phyloP scores from a whole-genome alignment of 768 basidiomycete genomes.

The Russula compacta region DNA sequence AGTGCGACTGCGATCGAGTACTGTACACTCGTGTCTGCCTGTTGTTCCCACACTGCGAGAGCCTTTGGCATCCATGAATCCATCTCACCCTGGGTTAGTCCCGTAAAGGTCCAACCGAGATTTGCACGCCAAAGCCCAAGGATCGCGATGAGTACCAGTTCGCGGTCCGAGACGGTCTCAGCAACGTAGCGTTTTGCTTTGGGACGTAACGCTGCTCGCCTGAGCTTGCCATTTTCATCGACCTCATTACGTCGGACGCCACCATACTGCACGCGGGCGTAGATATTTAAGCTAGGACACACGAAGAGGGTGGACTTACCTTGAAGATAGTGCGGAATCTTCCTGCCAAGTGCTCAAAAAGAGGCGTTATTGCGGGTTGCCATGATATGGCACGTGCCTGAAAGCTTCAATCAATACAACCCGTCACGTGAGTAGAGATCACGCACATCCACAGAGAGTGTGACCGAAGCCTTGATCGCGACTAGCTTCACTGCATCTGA shows the following conservation, averaged over 20 bases:
- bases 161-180: constrained; percentile 57
- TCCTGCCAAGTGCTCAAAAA: constrained; percentile 36
- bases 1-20: constrained; percentile 47
- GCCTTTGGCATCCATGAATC: constrained; percentile 39
- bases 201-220: constrained; percentile 46
- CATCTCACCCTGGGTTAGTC: constrained; percentile 33
- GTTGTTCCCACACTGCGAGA: constrained; percentile 51
- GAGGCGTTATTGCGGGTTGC: constrained; percentile 44
- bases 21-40: constrained; percentile 58
- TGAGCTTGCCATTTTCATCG: constrained; percentile 47
- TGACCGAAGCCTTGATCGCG: constrained; percentile 65
- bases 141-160: constrained; percentile 61
- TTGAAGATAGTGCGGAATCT: constrained; percentile 50
- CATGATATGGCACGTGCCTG: constrained; percentile 47
- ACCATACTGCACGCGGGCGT: constrained; percentile 31
- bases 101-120: constrained; percentile 44
- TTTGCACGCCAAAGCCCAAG: constrained; percentile 58
- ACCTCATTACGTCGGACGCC: constrained; percentile 51
- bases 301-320: constrained; percentile 29
- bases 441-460: constrained; percentile 55
- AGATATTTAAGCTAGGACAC: neutral
- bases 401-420: neutral
- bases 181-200: constrained; percentile 48
- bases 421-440: neutral
- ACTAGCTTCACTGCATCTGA: constrained; percentile 76